Evolutionary conservation across 2,329 filamentous ascomycete genomes (phyloP), one percentile per base, ranked within the genome.

Genomic region (Cordyceps cicadae): DNA sequence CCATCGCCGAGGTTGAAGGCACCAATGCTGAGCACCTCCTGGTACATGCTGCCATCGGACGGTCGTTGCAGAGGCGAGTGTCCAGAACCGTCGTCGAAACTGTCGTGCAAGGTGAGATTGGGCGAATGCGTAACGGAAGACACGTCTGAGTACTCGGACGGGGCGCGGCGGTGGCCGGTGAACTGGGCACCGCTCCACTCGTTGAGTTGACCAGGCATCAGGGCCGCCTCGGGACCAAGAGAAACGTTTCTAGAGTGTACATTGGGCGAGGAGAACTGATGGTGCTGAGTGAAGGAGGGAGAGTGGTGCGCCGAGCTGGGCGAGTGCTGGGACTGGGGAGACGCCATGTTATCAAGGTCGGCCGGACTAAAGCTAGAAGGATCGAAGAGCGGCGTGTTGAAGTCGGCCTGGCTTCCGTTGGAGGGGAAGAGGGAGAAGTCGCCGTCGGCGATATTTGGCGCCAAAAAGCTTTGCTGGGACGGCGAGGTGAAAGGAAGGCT

Each of bases 81-180:
- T 60, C 87, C 81, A 64, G 84, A 77, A 41, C 89, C 83, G 56
- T 82, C 79, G 21, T 96, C 92, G 69, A 96, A 95, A 64, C 79
- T 84, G 68, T 97, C 92, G 63, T 88, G 82, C 66, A 88, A 88
- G 32, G 82, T 83, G 61, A 96, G 76, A 69, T 90, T 91, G 3
- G 93, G 93, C 19, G 93, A 97, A 26, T 87, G 89, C 24, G 89
- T 87, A 17, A 87, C 89, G 19, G 91, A 96, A 5, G 87, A 96
- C 6, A 96, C 87, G 66, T 97, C 93, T 3, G 92, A 96, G 68
- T 88, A 91, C 67, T 97, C 93, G n/a, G 92, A 97, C 1, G 90
- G 89, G 43, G 85, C 87, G 68, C 92, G 85, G 67, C 92, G 84
- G 71, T 97, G 93, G n/a, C 84, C 80, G 66, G 90, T 87, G 69